A percentile compares a stretch with the other conserved stretches of the same genome.
These are phyloP conservation scores for Debaryomyces tyrocola DNA, from an alignment of 805 yeast genomes.

Conservation along the genomic window DNA sequence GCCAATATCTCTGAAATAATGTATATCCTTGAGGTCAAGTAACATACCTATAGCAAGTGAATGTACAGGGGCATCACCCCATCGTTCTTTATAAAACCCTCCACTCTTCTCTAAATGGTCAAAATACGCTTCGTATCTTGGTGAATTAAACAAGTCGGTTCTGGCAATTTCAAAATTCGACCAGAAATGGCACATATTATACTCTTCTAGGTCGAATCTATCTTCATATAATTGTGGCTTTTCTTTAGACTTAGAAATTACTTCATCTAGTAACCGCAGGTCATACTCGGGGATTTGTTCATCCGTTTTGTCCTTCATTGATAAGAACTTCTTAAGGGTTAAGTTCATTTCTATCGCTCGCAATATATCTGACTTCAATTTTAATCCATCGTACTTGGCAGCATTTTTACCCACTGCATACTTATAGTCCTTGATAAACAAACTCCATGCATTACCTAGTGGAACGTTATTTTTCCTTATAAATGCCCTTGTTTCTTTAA, in stretches of 20 bases:
- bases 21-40: slow-evolving; percentile 67
- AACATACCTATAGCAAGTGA: slow-evolving; percentile 82
- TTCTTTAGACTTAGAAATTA: slow-evolving; percentile 38
- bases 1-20: slow-evolving; percentile 92
- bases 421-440: slow-evolving; percentile 48
- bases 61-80: slow-evolving; percentile 98
- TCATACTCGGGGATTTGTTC: slow-evolving; percentile 22
- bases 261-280: slow-evolving; percentile 29
- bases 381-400: slow-evolving; percentile 21
- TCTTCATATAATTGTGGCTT: slow-evolving; percentile 45
- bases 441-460: slow-evolving; percentile 67
- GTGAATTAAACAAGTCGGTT: slow-evolving; percentile 69
- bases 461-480: slow-evolving; percentile 44
- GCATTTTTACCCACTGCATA: slow-evolving; percentile 21
- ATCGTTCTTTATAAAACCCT: slow-evolving; percentile 87
- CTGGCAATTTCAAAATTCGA: slow-evolving; percentile 90
- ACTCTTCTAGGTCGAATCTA: slow-evolving; percentile 63
- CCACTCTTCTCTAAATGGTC: slow-evolving; percentile 66
- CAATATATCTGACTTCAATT: slow-evolving; percentile 18
- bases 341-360: slow-evolving; percentile 27
- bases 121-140: slow-evolving; percentile 66
- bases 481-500: slow-evolving; percentile 68
- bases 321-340: slow-evolving; percentile 22
- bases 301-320: slow-evolving; percentile 20
- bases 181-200: slow-evolving; percentile 88